Percentiles rank a stretch among this genome's conserved stretches.
Evolutionary conservation across 2,329 filamentous ascomycete genomes (phyloP).

Genomic region (Sphaerulina vaccinii): DNA sequence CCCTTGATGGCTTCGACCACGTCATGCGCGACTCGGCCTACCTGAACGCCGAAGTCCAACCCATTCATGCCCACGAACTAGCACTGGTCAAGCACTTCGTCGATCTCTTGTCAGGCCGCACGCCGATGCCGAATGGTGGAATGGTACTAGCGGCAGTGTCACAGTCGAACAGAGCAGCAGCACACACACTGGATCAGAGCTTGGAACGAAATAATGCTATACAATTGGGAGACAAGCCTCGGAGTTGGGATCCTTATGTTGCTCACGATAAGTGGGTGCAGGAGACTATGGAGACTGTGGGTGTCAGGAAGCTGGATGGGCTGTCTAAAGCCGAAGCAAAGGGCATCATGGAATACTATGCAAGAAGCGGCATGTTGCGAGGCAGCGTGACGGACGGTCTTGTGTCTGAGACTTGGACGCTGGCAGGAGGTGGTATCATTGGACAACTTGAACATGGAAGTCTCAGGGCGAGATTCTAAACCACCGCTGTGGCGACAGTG

Average conservation of each 20-base stretch:
- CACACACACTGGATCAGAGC: slow-evolving; percentile 21
- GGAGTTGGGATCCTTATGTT: slow-evolving; percentile 52
- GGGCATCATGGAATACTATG: slow-evolving; percentile 89
- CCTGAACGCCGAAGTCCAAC: slow-evolving; percentile 65
- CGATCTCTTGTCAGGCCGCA: slow-evolving; percentile 64
- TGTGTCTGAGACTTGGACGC: slow-evolving; percentile 78
- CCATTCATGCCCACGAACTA: slow-evolving; percentile 84
- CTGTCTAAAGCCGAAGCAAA: slow-evolving; percentile 73
- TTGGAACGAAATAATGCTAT: slow-evolving; percentile 20
- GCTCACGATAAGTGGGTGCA: slow-evolving; percentile 54
- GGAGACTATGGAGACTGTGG: slow-evolving; percentile 44
- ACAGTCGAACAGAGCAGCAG: slow-evolving; percentile 57
- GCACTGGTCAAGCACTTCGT: slow-evolving; percentile 72
- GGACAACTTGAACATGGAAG: slow-evolving; percentile 78
- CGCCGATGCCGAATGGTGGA: slow-evolving; percentile 67
- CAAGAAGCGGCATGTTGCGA: slow-evolving; percentile 76
- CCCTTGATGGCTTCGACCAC: slow-evolving; percentile 76
- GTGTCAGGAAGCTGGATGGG: slow-evolving; percentile 59
- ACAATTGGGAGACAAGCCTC: slow-evolving; percentile 34
- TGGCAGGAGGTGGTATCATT: slow-evolving; percentile 77
- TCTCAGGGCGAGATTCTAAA: slow-evolving; percentile 32
- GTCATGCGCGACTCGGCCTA: slow-evolving; percentile 79
- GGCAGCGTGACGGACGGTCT: slow-evolving; percentile 66
- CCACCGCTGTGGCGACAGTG: background rate
- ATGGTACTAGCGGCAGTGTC: slow-evolving; percentile 73